These are phyloP conservation scores for Coriaria nepalensis DNA, from an alignment of 306 rosid genomes.

Conservation along the genomic window DNA sequence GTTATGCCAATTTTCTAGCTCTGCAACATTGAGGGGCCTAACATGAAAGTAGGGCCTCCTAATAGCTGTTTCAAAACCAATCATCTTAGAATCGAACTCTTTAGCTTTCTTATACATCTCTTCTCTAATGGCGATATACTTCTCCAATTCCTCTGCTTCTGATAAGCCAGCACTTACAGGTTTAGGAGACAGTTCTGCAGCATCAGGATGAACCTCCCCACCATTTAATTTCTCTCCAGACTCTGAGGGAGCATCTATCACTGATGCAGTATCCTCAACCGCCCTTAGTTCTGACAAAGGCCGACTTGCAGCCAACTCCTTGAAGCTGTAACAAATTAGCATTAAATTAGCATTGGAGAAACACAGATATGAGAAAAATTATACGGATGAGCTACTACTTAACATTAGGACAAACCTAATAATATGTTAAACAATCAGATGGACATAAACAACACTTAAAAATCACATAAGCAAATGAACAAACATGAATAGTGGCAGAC, in stretches of 20 bases:
- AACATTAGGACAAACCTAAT: no score
- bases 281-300: slow-evolving; percentile 67
- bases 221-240: slow-evolving; percentile 34
- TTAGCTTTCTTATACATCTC: slow-evolving; percentile 96
- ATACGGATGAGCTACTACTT: no score
- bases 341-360: slow-evolving; percentile 7
- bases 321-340: slow-evolving; percentile 54
- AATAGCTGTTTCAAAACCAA: slow-evolving; percentile 97
- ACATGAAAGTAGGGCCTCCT: slow-evolving; percentile 98
- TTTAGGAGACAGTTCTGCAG: slow-evolving; percentile 46
- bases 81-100: slow-evolving; percentile 98
- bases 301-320: slow-evolving; percentile 79
- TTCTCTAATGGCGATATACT: slow-evolving; percentile 90
- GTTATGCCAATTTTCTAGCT: slow-evolving; percentile 97
- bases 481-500: no score
- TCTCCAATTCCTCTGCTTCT: slow-evolving; percentile 99
- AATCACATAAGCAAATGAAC: no score
- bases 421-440: no score
- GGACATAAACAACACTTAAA: no score
- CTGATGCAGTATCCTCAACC: slow-evolving; percentile 62
- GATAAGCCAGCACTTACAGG: slow-evolving; percentile 76
- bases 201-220: slow-evolving; percentile 55
- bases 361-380: no score
- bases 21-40: slow-evolving; percentile 79
- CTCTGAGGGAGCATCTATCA: slow-evolving; percentile 33